A percentile compares a stretch with the other conserved stretches of the same genome.
phyloP scores from a whole-genome alignment of 306 rosid species.

The Sicyos baderoa region DNA sequence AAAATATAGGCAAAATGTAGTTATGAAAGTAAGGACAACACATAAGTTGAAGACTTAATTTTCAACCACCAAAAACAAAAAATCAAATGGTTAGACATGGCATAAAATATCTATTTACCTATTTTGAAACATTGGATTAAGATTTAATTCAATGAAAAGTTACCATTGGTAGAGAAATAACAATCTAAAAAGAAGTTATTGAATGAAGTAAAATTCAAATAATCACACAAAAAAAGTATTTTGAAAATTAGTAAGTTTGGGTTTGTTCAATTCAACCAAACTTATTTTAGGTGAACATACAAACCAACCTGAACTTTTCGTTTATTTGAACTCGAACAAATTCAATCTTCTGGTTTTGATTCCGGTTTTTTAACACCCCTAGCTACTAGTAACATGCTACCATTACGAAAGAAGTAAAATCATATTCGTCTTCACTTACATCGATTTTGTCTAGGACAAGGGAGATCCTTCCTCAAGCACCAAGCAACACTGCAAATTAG shows the following conservation, averaged over 20 bases:
- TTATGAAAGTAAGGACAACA: no score
- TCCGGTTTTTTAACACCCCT: not conserved
- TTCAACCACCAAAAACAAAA: no score
- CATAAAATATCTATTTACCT: no score
- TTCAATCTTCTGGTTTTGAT: not conserved
- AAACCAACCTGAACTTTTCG: no score
- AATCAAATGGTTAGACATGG: no score
- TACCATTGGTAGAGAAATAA: not conserved
- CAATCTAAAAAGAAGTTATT: not conserved
- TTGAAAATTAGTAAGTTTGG: no score
- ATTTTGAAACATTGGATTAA: no score
- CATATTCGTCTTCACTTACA: constrained; percentile 35
- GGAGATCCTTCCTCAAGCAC: constrained; percentile 60
- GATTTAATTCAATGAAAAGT: no score
- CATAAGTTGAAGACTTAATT: no score
- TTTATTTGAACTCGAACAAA: not conserved
- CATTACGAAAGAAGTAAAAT: not conserved
- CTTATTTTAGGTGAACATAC: no score
- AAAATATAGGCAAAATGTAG: no score
- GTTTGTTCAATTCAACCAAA: no score
- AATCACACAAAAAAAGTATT: not conserved
- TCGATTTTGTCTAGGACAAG: constrained; percentile 41
- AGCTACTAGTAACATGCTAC: not conserved
- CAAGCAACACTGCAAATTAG: constrained; percentile 28
- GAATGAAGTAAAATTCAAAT: not conserved